A percentile compares a stretch with the other conserved stretches of the same genome.
These are phyloP conservation scores for Fusarium equiseti DNA, from an alignment of 2,329 filamentous ascomycete species.

Conservation along the genomic window DNA sequence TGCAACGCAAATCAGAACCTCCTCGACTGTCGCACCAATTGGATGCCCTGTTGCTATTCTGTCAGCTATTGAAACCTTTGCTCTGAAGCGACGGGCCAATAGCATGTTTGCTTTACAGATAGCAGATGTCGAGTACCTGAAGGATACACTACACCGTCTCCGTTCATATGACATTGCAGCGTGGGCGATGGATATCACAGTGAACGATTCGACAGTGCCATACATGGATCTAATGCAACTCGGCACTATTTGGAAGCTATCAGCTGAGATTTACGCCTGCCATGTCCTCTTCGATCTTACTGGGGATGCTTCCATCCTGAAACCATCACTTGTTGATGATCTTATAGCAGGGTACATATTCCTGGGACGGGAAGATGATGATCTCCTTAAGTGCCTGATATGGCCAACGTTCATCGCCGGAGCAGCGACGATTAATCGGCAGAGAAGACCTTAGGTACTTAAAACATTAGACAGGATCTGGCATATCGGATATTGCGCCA, in stretches of 20 bases:
- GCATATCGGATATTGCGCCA: neutral
- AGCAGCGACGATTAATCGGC: neutral
- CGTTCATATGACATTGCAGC: neutral
- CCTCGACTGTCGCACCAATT: neutral
- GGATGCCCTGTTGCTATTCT: neutral
- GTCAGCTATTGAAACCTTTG: neutral
- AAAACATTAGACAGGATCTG: neutral
- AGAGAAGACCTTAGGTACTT: neutral
- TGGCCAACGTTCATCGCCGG: neutral
- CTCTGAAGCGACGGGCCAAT: neutral
- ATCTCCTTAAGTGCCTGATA: neutral
- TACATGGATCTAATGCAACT: neutral
- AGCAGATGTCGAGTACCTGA: neutral
- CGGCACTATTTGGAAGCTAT: neutral
- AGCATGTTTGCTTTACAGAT: too few species aligned
- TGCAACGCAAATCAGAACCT: neutral
- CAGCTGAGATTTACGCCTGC: neutral
- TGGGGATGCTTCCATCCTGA: fast-evolving
- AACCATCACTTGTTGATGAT: neutral
- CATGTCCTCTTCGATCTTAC: neutral
- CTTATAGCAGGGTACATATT: neutral
- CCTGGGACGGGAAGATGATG: neutral
- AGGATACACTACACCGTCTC: neutral
- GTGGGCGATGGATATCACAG: neutral
- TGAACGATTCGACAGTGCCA: neutral